Percentiles rank a stretch among this genome's conserved stretches.
Conservation (phyloP, 2,329 filamentous ascomycete genomes). For the Phyllosticta citriasiana region DNA sequence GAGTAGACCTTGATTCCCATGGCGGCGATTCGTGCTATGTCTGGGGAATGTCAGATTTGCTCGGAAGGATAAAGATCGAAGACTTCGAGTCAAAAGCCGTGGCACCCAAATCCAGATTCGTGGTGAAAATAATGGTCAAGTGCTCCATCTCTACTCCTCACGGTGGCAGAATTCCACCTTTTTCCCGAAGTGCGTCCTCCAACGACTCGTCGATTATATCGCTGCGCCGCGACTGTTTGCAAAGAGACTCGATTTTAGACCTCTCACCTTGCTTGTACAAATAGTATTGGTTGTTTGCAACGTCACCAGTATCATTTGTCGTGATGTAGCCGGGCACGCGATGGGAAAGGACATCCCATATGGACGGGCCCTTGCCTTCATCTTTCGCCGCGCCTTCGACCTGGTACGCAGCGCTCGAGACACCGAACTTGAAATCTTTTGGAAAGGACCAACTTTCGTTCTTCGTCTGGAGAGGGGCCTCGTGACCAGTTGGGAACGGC, state of each 20-base stretch:
- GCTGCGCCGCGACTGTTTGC: too few relatives aligned
- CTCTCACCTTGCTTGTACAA: constrained; percentile 35
- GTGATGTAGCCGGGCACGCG: constrained; percentile 18
- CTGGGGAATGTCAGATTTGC: constrained; percentile 13
- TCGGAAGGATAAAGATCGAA: neutral
- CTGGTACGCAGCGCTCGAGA: constrained; percentile 33
- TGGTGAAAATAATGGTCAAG: too few relatives aligned
- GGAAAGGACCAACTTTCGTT: constrained; percentile 19
- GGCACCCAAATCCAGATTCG: too few relatives aligned
- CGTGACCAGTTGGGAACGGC: constrained; percentile 21
- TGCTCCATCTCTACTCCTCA: too few relatives aligned
- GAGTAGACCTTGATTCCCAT: constrained; percentile 27
- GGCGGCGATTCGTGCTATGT: constrained; percentile 27
- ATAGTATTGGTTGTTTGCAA: constrained; percentile 41
- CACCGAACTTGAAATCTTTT: constrained; percentile 32
- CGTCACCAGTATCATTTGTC: constrained; percentile 33
- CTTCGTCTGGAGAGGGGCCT: constrained; percentile 19
- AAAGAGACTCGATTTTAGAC: too few relatives aligned
- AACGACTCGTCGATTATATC: too few relatives aligned
- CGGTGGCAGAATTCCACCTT: too few relatives aligned
- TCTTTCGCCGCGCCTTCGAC: constrained; percentile 34
- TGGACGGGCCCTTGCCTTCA: constrained; percentile 30
- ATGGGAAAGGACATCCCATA: constrained; percentile 31
- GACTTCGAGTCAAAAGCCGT: too few relatives aligned
- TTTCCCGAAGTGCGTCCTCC: too few relatives aligned